These are phyloP conservation scores for Aphanomyces invadans DNA, from an alignment of 352 stramenopile species.

Conservation along the genomic window DNA sequence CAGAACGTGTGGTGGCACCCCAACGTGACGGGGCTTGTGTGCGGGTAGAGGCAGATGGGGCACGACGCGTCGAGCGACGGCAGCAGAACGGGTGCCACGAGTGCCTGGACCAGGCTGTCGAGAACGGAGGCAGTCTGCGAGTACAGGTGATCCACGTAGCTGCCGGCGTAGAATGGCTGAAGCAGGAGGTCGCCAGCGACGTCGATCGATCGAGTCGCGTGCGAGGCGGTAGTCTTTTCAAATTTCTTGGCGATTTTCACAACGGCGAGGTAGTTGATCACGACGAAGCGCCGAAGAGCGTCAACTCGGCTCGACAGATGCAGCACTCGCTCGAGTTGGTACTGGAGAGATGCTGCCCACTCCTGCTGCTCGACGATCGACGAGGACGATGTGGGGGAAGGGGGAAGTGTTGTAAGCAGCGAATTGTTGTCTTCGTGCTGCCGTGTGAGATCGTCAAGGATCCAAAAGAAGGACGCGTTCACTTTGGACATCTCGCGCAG, in stretches of 20 bases:
- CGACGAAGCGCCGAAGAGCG: conserved; percentile 63
- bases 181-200: conserved; percentile 43
- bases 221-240: conserved; percentile 45
- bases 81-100: conserved; percentile 53
- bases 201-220: background rate
- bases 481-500: conserved; percentile 47
- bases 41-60: conserved; percentile 57
- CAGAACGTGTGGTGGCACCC: conserved; percentile 70
- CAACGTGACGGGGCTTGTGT: conserved; percentile 65
- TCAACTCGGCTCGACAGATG: conserved; percentile 58
- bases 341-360: background rate
- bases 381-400: no score
- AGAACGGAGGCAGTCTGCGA: conserved; percentile 39
- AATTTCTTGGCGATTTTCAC: conserved; percentile 83
- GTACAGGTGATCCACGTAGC: conserved; percentile 48
- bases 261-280: conserved; percentile 70
- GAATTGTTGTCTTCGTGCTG: conserved; percentile 28
- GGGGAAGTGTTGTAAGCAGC: no score
- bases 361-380: background rate
- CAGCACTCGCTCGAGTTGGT: conserved; percentile 40
- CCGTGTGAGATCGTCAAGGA: conserved; percentile 39
- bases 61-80: conserved; percentile 41
- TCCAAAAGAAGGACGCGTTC: conserved; percentile 48
- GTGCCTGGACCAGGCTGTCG: conserved; percentile 61
- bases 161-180: conserved; percentile 59